Evolutionary conservation across 768 basidiomycete species (phyloP).

Genomic region (Amanita pallidorosea): DNA sequence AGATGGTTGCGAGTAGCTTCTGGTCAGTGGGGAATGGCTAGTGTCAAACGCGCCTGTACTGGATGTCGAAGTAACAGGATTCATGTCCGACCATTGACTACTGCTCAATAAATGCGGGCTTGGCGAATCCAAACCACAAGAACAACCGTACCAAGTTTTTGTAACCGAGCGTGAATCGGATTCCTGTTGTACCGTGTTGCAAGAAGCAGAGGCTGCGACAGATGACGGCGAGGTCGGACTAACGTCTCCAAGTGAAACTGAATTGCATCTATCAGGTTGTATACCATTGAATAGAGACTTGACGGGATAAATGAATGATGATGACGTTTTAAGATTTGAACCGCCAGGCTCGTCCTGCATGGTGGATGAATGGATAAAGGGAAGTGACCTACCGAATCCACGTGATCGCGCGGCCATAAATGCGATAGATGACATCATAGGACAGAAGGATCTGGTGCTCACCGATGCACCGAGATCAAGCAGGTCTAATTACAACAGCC

Average conservation of each 20-base stretch:
- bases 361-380: neutral
- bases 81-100: neutral
- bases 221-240: neutral
- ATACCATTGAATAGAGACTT: slow-evolving; percentile 28
- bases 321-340: neutral
- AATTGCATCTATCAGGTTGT: slow-evolving; percentile 17
- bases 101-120: neutral
- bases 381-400: neutral
- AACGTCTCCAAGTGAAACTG: too few relatives aligned
- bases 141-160: neutral
- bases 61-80: neutral
- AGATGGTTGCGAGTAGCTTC: neutral
- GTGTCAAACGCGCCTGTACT: neutral
- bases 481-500: slow-evolving; percentile 8
- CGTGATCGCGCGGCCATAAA: too few relatives aligned
- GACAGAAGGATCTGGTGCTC: too few relatives aligned
- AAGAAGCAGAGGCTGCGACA: too few relatives aligned
- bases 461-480: too few relatives aligned
- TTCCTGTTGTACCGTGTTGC: neutral
- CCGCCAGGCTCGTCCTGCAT: slow-evolving; percentile 1
- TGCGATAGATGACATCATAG: neutral
- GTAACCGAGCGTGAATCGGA: neutral
- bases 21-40: neutral
- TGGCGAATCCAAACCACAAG: too few relatives aligned
- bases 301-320: slow-evolving; percentile 28